Evolutionary conservation across 108 stramenopile species (phyloP), one percentile per base, ranked within the genome.

Genomic region (Seminavis robusta): DNA sequence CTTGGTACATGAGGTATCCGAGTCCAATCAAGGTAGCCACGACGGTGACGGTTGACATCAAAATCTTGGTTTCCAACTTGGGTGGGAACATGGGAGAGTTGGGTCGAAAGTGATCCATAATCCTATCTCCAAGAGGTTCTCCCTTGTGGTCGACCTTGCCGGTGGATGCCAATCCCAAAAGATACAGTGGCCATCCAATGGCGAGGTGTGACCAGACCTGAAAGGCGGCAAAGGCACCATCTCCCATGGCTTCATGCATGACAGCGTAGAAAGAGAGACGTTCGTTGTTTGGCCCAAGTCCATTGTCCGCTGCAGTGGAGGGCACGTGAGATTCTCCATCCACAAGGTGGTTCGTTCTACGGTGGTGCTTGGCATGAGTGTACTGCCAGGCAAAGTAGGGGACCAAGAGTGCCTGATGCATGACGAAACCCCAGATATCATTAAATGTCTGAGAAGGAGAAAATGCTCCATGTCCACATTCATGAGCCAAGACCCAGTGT

Each of bases 341-440:
- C 65, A 90, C 80, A 54, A 94, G 74, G 47, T 94, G 92, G 61
- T 97, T 97, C 32, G 96, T 97, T 47, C 97, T 92, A 59, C 85
- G 75, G 74, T 99, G 99, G 71, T 99, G 99, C 86, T 96, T 96
- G 63, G 92, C 97, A 71, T 99, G 99, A 32, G 96, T 79, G 76
- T 95, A 92, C 65, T 92, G 94, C 98, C 98, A 99, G 7, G 92
- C 92, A 84, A 95, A 97, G 96, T 98, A 99, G 2, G 99, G 99
- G 24, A 99, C 99, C 32, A 99, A 75, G 43, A 99, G 73, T 1
- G 84, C 86, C 37, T 97, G 95, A 71, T 99, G 99, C 68, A 95
- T 65, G 45, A 99, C 53, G 63, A 88, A 92, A 47, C 99, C 99
- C 39, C 96, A 86, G 33, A 81, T 48, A 73, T 99, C 95, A 66